Evolutionary conservation across 805 yeast species (phyloP).

Genomic region (Soucietia sequanensis): DNA sequence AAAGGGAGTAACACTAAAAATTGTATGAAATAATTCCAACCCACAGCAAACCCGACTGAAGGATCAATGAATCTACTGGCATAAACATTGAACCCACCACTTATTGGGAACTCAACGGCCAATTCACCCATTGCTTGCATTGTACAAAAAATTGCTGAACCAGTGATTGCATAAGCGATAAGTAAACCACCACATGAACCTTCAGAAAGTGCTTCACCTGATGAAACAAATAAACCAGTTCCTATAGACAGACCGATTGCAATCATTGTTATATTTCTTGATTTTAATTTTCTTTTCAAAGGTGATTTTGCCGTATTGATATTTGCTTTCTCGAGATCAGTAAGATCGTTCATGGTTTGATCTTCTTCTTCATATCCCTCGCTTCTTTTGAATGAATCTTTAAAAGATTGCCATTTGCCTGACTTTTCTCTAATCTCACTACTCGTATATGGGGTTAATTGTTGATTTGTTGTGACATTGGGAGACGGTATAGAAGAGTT

Average conservation of each 20-base stretch:
- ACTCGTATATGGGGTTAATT: no score
- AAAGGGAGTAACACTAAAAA: constrained; percentile 58
- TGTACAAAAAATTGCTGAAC: constrained; percentile 35
- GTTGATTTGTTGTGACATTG: no score
- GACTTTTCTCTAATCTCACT: no score
- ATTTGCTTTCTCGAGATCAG: constrained; percentile 41
- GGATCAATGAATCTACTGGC: constrained; percentile 66
- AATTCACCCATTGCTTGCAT: constrained; percentile 46
- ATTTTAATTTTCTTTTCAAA: constrained; percentile 30
- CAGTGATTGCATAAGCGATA: constrained; percentile 39
- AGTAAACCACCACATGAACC: constrained; percentile 43
- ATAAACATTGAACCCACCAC: constrained; percentile 50
- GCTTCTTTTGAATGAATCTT: constrained; percentile 48
- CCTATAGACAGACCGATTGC: constrained; percentile 45
- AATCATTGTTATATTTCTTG: constrained; percentile 42
- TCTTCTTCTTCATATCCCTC: constrained; percentile 24
- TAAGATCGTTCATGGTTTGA: constrained; percentile 18
- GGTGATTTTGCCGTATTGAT: constrained; percentile 40
- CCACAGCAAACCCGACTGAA: constrained; percentile 69
- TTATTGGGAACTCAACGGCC: constrained; percentile 43
- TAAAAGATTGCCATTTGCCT: constrained; percentile 41
- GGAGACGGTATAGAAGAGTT: no score
- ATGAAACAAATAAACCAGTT: constrained; percentile 42
- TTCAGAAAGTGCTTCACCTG: constrained; percentile 34
- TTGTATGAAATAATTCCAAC: constrained; percentile 68